A percentile compares a stretch with the other conserved stretches of the same genome.
Evolutionary conservation across 805 yeast genomes (phyloP).

Genomic region (Barnettozyma californica): DNA sequence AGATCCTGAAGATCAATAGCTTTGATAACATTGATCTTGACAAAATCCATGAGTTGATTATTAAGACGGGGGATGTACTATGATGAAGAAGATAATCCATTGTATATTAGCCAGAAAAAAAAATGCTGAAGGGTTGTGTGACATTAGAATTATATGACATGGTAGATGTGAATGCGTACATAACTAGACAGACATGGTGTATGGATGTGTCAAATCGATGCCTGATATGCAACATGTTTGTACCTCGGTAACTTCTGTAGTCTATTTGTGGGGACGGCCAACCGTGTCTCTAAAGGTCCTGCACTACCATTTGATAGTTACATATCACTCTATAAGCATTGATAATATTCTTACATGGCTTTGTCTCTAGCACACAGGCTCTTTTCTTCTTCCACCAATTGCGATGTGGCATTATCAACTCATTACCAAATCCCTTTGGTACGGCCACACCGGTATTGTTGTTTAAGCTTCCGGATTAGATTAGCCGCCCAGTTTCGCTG

Average conservation of each 20-base stretch:
- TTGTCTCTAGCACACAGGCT: no score
- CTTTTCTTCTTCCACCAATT: not conserved
- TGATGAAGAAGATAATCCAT: not conserved
- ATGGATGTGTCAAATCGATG: not conserved
- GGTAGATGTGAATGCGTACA: no score
- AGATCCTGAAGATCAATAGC: slow-evolving; percentile 34
- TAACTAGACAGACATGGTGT: not conserved
- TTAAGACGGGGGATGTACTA: slow-evolving; percentile 10
- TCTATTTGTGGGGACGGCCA: not conserved
- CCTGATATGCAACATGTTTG: not conserved
- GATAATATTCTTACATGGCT: no score
- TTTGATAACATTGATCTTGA: slow-evolving; percentile 28
- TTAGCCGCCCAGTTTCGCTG: not conserved
- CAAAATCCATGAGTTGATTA: slow-evolving; percentile 9
- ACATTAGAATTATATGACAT: no score
- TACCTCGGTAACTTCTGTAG: not conserved
- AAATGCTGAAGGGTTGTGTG: no score
- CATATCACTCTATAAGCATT: no score
- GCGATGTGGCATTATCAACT: not conserved
- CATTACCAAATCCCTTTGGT: not conserved
- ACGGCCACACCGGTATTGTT: not conserved
- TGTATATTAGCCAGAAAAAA: not conserved
- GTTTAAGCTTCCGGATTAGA: not conserved
- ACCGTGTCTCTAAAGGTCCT: no score
- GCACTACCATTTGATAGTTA: no score